phyloP scores from a whole-genome alignment of 2,329 filamentous ascomycete genomes.

The Curvularia sp. region DNA sequence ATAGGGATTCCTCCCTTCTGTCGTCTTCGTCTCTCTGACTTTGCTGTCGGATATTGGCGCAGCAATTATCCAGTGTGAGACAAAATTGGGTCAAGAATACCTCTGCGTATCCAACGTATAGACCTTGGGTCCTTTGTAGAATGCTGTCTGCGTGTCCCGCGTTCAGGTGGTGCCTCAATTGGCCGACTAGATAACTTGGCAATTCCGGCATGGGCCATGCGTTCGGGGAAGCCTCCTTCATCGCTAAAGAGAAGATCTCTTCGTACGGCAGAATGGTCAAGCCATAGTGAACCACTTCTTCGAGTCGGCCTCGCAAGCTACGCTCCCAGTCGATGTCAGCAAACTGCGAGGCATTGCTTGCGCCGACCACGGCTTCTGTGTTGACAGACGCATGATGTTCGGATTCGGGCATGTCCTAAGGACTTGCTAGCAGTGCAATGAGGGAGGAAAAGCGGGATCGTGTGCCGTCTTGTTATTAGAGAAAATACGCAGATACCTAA shows the following conservation, averaged over 20 bases:
- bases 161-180: neutral
- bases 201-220: neutral
- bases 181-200: neutral
- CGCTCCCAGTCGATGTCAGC: neutral
- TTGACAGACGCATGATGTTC: neutral
- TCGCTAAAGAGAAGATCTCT: constrained; percentile 2
- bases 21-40: neutral
- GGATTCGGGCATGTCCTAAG: neutral
- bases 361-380: constrained; percentile 1
- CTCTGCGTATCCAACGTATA: neutral
- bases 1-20: neutral
- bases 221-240: neutral
- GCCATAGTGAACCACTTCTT: constrained; percentile 1
- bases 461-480: too few relatives aligned
- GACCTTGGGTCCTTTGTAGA: neutral
- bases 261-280: neutral
- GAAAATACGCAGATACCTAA: too few relatives aligned
- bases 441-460: neutral
- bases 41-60: neutral
- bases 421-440: too few relatives aligned
- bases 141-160: neutral
- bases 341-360: neutral
- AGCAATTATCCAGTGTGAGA: neutral
- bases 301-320: neutral
- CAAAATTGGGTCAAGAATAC: neutral